Evolutionary conservation across 495 filamentous ascomycete genomes (phyloP), one percentile per base, ranked within the genome.

Genomic region (Hypoxylon cercidicola): DNA sequence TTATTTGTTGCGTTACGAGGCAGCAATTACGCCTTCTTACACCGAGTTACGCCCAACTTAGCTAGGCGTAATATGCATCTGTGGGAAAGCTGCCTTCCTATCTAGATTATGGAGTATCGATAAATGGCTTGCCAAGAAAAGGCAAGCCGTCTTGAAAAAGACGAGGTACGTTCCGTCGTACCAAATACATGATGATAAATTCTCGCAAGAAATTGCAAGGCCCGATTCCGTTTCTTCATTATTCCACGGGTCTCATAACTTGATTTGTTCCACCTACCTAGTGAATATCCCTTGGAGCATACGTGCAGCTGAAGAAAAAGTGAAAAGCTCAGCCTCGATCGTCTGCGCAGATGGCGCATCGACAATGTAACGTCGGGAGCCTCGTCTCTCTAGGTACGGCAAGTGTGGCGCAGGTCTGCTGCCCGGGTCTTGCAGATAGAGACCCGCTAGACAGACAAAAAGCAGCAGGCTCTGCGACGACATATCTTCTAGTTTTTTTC

Each of bases 1-100:
- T 65, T 72, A 62, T 69, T 71, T 71, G 59, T 68, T 64, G 57
- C 66, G 59, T 55, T 21, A 47, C 9, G 30, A 32, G 50, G 21
- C 43, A 57, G 62, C 44, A 66, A 25, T 15, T 23, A 32, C 9
- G 20, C 21, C 4, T 7, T 4, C 1, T 12, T 40, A 45, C 12
- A 10, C 2, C 7, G 47, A 32, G 4, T 32, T 40, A 28, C 23
- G 20, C 48, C 47, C 50, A 16, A 50, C 37, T n/a, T 48, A 54
- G 23, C 32, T 34, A 34, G 63, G 60, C 55, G 50, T 56, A 32
- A 11, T 47, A 48, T 60, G 55, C 65, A 68, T 48, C 23, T 52
- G 55, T 25, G 39, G 34, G 32, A 55, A 8, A 25, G 48, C 45
- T 48, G 45, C 15, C 25, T 44, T 47, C 41, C 46, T 18, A 45